Percentiles rank a stretch among this genome's conserved stretches.
These are phyloP conservation scores for Hypomontagnella submonticulosa DNA, from an alignment of 495 filamentous ascomycete genomes.

Conservation along the genomic window DNA sequence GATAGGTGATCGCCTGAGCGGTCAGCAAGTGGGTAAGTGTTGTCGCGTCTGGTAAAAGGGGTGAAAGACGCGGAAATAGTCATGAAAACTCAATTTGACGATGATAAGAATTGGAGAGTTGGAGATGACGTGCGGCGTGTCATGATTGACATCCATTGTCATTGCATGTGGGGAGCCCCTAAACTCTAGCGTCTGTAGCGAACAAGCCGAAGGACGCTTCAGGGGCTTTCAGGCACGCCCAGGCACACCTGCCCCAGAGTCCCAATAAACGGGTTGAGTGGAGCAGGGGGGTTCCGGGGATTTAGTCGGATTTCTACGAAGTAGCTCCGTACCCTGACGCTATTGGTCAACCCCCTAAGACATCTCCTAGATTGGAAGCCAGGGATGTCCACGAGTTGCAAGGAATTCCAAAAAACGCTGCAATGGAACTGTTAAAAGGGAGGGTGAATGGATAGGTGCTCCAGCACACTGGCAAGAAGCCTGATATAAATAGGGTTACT, in stretches of 20 bases:
- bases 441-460: conserved; percentile 3
- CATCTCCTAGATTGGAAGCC: conserved; percentile 25
- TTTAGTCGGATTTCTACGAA: conserved; percentile 5
- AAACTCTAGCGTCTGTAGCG: conserved; percentile 18
- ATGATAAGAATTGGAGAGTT: conserved; percentile 16
- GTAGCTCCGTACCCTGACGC: conserved; percentile 8
- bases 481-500: background rate
- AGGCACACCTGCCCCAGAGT: conserved; percentile 15
- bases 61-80: conserved; percentile 2
- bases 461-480: background rate
- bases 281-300: conserved; percentile 31
- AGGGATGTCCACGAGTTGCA: conserved; percentile 19
- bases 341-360: conserved; percentile 37
- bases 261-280: background rate
- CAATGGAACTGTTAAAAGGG: background rate
- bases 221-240: conserved; percentile 22
- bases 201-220: conserved; percentile 3
- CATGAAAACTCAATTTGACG: conserved; percentile 1
- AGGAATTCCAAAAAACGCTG: conserved; percentile 1
- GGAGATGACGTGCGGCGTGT: conserved; percentile 35
- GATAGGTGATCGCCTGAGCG: conserved; percentile 1
- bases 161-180: conserved; percentile 31
- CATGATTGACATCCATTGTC: conserved; percentile 26
- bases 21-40: background rate
- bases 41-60: background rate